phyloP scores from a whole-genome alignment of 23 red algal genomes.

The Agarophyton chilense region DNA sequence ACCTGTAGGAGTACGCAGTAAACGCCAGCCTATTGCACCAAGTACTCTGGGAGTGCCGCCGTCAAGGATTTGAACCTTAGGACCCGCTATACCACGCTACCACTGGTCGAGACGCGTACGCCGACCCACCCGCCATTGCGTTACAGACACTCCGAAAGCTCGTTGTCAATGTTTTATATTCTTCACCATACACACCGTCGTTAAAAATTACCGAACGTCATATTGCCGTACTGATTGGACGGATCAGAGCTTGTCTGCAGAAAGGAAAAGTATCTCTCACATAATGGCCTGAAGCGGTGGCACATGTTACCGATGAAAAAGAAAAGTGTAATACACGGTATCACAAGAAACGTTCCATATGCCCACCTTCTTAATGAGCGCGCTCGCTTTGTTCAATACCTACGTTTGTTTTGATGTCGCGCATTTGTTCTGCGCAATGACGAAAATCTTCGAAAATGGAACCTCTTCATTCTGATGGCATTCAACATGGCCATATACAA shows the following conservation, averaged over 20 bases:
- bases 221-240: background rate
- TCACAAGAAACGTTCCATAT: background rate
- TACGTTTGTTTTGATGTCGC: constrained; percentile 23
- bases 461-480: background rate
- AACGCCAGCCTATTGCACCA: too few relatives aligned
- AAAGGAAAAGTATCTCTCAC: background rate
- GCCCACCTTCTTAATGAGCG: background rate
- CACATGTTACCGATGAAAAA: background rate
- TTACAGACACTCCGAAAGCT: background rate
- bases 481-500: constrained; percentile 16
- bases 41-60: too few relatives aligned
- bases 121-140: too few relatives aligned
- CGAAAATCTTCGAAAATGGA: background rate
- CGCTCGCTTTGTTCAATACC: background rate
- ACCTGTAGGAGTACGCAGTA: too few relatives aligned
- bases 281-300: constrained; percentile 32
- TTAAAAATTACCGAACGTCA: constrained; percentile 38
- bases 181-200: constrained; percentile 23
- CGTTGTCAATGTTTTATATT: background rate
- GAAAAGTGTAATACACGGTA: background rate
- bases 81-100: too few relatives aligned
- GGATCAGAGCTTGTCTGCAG: background rate
- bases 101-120: too few relatives aligned
- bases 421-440: background rate
- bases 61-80: too few relatives aligned